Base-by-base conservation (phyloP, 345 rosid species). In the Populus nigra region DNA sequence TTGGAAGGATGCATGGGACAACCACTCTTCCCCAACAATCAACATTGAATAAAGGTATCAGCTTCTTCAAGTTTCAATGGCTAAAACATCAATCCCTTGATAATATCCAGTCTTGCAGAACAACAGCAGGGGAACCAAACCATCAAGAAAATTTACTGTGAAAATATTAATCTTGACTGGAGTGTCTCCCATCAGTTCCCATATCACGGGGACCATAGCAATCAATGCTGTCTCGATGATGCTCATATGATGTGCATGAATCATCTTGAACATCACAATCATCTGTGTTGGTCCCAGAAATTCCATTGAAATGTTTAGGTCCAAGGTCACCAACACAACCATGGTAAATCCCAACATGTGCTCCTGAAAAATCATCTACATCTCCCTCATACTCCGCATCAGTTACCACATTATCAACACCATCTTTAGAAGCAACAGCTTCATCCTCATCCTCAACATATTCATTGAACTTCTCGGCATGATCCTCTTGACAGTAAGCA, bases 301-400 rank as follows among this genome's bases (percentile, higher is more conserved):
- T 43, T 41, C 25, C 76, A 77, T 53, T 23, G 13, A 57, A 50
- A 76, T 59, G 62, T 71, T 81, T 73, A n/a, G 77, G 73, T 1
- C 69, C 67, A 47, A 12, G 11, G 65, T 53, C 62, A 43, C 65
- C 57, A 49, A 12, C 72, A 43, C 68, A 73, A 67, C 68, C 36
- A 22, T 39, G 20, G 57, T 49, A 66, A 25, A 45, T 79, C 71
- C 68, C 70, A 59, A 33, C 41, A 29, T 79, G 71, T 18, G 59
- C 75, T 72, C 68, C 73, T 47, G 77, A 68, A 23, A 66, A 35
- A 25, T 83, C 81, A 79, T 85, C 83, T 20, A 85, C 68, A 74
- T 79, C 86, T 68, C 85, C 88, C 50, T 71, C 79, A 15, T 77
- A 79, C 68, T 85, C 86, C 78, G 65, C 86, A 49, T 81, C 82